These are phyloP conservation scores for Corymbia maculata DNA, from an alignment of 345 rosid genomes.

Conservation along the genomic window DNA sequence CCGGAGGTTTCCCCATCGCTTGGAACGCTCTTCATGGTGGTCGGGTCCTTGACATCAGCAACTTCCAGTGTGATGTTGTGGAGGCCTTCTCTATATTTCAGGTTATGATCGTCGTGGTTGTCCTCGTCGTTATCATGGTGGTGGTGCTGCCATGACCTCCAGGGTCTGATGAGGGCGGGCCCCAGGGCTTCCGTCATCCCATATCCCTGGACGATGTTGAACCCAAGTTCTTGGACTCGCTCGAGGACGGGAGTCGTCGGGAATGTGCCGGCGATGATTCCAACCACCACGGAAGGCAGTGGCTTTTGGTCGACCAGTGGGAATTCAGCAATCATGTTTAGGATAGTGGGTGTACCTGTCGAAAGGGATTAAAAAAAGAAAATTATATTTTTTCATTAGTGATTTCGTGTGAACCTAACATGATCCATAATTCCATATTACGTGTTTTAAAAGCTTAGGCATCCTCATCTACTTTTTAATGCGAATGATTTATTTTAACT, in stretches of 20 bases:
- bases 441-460: not conserved
- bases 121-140: not conserved
- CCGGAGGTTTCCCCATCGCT: constrained; percentile 48
- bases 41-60: constrained; percentile 46
- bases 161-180: constrained; percentile 28
- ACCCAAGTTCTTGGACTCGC: constrained; percentile 34
- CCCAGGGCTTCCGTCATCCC: constrained; percentile 61
- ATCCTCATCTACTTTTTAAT: not conserved
- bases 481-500: not conserved
- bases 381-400: not conserved
- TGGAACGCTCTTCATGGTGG: constrained; percentile 35
- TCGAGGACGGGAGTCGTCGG: constrained; percentile 2
- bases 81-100: constrained; percentile 10
- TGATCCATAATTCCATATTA: not conserved
- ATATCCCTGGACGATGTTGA: constrained; percentile 27
- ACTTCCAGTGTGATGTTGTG: constrained; percentile 21
- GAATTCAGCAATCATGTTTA: constrained; percentile 23
- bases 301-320: not conserved
- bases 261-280: constrained; percentile 29
- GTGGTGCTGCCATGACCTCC: constrained; percentile 3
- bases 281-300: constrained; percentile 8
- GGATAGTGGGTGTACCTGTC: constrained; percentile 12
- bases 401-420: not conserved
- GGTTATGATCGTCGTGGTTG: not conserved
- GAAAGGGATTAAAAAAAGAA: not conserved